Evolutionary conservation across 2,329 filamentous ascomycete species (phyloP).

Genomic region (Colletotrichum sidae): DNA sequence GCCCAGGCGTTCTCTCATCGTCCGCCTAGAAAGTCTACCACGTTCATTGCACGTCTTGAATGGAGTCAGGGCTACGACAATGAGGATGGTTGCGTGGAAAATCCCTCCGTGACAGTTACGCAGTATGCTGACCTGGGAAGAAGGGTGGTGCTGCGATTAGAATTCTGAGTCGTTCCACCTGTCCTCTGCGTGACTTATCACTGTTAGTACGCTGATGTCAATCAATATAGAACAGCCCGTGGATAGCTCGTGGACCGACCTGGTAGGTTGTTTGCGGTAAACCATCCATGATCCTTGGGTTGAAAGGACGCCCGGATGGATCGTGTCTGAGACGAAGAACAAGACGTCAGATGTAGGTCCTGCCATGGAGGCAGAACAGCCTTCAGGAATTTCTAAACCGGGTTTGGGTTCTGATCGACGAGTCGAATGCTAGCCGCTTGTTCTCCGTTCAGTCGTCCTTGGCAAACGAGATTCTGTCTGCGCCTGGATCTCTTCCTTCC

Average conservation of each 20-base stretch:
- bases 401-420: slow-evolving; percentile 11
- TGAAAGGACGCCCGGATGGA: not conserved
- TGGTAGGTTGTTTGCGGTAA: not conserved
- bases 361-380: not conserved
- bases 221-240: slow-evolving; percentile 1
- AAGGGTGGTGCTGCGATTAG: slow-evolving; percentile 18
- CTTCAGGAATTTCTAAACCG: not conserved
- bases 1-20: slow-evolving; percentile 23
- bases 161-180: slow-evolving; percentile 17
- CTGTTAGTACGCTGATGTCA: slow-evolving; percentile 1
- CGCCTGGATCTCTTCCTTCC: not conserved
- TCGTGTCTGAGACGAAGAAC: not conserved
- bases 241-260: not conserved
- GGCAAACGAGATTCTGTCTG: slow-evolving; percentile 6
- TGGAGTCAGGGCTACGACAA: slow-evolving; percentile 3
- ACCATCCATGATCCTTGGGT: slow-evolving; percentile 11
- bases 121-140: not conserved
- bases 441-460: slow-evolving; percentile 9
- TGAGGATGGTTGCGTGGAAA: slow-evolving; percentile 24
- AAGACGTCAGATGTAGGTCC: slow-evolving; percentile 4
- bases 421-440: slow-evolving; percentile 9
- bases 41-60: slow-evolving; percentile 22
- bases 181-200: not conserved
- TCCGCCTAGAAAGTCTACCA: slow-evolving; percentile 28
- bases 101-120: slow-evolving; percentile 3